Evolutionary conservation across 305 asterid species (phyloP).

Genomic region (Fraxinus sp.): DNA sequence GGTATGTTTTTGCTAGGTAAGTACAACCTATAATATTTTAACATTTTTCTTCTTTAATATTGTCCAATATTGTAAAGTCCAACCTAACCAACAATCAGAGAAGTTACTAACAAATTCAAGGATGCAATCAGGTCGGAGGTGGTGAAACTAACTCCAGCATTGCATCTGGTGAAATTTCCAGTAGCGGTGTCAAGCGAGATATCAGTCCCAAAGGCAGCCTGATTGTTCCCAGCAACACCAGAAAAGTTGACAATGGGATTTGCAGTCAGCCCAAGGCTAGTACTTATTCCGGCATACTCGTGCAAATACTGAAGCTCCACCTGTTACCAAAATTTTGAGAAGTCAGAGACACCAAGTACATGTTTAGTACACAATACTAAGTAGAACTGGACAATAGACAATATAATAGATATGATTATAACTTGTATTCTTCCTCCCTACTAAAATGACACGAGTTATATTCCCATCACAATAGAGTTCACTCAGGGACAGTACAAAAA

Average conservation of each 20-base stretch:
- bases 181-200: conserved; percentile 85
- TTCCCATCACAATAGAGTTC: background rate
- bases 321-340: conserved; percentile 32
- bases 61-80: background rate
- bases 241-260: conserved; percentile 75
- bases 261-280: conserved; percentile 69
- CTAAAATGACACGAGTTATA: background rate
- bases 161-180: conserved; percentile 69
- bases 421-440: background rate
- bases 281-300: conserved; percentile 69
- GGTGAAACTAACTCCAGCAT: conserved; percentile 67
- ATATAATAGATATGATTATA: background rate
- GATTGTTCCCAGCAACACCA: conserved; percentile 78
- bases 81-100: background rate
- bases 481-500: background rate
- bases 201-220: conserved; percentile 70
- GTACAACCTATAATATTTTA: background rate
- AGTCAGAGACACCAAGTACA: background rate
- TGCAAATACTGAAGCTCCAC: conserved; percentile 72
- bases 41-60: background rate
- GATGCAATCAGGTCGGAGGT: conserved; percentile 81
- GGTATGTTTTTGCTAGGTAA: background rate
- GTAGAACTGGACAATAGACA: background rate
- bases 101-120: conserved; percentile 61
- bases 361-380: background rate